Evolutionary conservation across 306 rosid species (phyloP).

Genomic region (Fragaria ananassa): DNA sequence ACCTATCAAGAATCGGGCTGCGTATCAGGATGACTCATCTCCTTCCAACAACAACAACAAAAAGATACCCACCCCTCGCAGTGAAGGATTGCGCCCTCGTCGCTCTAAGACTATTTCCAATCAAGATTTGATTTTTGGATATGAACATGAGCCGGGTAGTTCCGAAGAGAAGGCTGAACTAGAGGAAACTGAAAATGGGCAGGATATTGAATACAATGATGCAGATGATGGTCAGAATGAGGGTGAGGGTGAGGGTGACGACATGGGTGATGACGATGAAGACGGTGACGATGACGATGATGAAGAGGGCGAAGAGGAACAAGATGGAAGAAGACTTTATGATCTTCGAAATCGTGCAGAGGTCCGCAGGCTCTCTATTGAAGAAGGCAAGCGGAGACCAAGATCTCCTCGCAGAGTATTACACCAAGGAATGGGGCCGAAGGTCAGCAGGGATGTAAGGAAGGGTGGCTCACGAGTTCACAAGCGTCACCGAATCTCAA

Average conservation of each 20-base stretch:
- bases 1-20: constrained; percentile 43
- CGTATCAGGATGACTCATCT: constrained; percentile 46
- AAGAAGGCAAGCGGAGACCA: constrained; percentile 68
- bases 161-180: constrained; percentile 68
- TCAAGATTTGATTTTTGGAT: constrained; percentile 44
- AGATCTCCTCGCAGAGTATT: constrained; percentile 91
- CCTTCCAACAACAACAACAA: constrained; percentile 13
- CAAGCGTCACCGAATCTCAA: constrained; percentile 77
- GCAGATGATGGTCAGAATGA: constrained; percentile 80
- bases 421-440: constrained; percentile 89
- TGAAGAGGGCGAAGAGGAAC: constrained; percentile 85
- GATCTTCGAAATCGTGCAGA: constrained; percentile 95
- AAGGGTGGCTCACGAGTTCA: constrained; percentile 90
- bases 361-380: constrained; percentile 80
- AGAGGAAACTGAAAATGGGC: constrained; percentile 84
- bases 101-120: constrained; percentile 51
- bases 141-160: constrained; percentile 66
- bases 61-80: constrained; percentile 61
- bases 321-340: constrained; percentile 85
- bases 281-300: constrained; percentile 53
- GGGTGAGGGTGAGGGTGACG: constrained; percentile 61
- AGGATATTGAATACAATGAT: constrained; percentile 76
- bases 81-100: constrained; percentile 97
- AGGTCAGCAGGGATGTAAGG: constrained; percentile 84
- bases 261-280: constrained; percentile 54